phyloP scores from a whole-genome alignment of 2,329 filamentous ascomycete genomes.

The Neonectria faginata region DNA sequence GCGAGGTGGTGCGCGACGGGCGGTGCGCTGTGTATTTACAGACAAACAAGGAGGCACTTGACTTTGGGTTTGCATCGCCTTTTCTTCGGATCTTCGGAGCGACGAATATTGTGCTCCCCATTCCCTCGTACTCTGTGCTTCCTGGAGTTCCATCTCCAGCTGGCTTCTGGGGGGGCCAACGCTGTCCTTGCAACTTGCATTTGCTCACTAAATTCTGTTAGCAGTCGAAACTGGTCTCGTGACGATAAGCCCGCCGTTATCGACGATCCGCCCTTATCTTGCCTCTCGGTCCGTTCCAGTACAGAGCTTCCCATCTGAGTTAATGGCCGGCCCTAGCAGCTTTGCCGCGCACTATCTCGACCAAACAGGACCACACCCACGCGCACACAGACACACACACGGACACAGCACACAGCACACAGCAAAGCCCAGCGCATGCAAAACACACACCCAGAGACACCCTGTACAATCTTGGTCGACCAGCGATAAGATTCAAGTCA shows the following conservation, averaged over 20 bases:
- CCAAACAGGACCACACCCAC: conserved; percentile 6
- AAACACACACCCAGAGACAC: conserved; percentile 1
- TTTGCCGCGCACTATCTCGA: neutral
- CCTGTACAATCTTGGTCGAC: neutral
- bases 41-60: neutral
- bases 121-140: neutral
- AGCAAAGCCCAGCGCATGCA: neutral
- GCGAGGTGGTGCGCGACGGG: too few species aligned
- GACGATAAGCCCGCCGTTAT: conserved; percentile 24
- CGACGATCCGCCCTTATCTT: conserved; percentile 24
- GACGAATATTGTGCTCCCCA: neutral
- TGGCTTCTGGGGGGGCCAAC: too few species aligned
- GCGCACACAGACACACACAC: neutral
- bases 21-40: too few species aligned
- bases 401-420: neutral
- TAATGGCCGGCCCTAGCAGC: conserved; percentile 1
- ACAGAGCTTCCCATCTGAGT: conserved; percentile 25
- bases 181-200: too few species aligned
- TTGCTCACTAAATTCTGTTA: conserved; percentile 49
- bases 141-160: neutral
- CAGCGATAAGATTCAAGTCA: conserved; percentile 1
- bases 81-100: neutral
- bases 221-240: conserved; percentile 38
- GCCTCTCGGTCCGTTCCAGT: conserved; percentile 31
- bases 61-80: neutral